Percentiles rank a stretch among this genome's conserved stretches.
Conservation (phyloP, 371 early-diverging fungal species). For the Apophysomyces ossiformis region DNA sequence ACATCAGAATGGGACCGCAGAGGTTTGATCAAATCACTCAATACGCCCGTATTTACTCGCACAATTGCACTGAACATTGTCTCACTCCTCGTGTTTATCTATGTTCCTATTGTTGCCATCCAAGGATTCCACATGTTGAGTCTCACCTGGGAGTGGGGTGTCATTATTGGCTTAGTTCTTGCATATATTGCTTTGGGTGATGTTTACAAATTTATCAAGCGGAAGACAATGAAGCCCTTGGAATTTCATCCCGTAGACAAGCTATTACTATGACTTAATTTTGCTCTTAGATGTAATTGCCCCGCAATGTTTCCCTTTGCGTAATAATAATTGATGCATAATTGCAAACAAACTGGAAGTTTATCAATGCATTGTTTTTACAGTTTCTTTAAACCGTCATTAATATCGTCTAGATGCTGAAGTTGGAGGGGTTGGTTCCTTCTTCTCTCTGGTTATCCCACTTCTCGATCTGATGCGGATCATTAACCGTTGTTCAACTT, state of each 20-base stretch:
- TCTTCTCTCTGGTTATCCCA: constrained; percentile 89
- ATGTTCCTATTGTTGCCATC: constrained; percentile 69
- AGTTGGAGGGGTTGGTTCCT: constrained; percentile 75
- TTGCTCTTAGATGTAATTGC: not conserved
- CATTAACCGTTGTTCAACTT: not conserved
- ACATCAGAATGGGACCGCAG: constrained; percentile 57
- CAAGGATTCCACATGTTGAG: constrained; percentile 65
- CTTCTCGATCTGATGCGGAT: constrained; percentile 63
- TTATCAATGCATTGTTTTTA: not conserved
- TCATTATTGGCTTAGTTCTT: constrained; percentile 54
- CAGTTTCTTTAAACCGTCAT: not conserved
- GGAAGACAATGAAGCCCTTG: constrained; percentile 36
- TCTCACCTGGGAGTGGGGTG: constrained; percentile 81
- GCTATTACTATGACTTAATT: not conserved
- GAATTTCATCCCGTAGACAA: constrained; percentile 15
- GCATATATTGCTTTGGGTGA: constrained; percentile 62
- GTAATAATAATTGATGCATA: not conserved
- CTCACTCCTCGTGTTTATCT: constrained; percentile 62
- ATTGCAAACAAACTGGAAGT: not conserved
- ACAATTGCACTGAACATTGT: constrained; percentile 55
- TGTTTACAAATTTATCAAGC: constrained; percentile 44
- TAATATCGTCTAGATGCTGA: constrained; percentile 38
- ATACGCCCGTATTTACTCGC: constrained; percentile 12
- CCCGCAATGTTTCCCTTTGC: not conserved
- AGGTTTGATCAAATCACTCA: constrained; percentile 11